Base-by-base conservation (phyloP, 805 yeast genomes). In the Saccharomycopsis lassenensis region DNA sequence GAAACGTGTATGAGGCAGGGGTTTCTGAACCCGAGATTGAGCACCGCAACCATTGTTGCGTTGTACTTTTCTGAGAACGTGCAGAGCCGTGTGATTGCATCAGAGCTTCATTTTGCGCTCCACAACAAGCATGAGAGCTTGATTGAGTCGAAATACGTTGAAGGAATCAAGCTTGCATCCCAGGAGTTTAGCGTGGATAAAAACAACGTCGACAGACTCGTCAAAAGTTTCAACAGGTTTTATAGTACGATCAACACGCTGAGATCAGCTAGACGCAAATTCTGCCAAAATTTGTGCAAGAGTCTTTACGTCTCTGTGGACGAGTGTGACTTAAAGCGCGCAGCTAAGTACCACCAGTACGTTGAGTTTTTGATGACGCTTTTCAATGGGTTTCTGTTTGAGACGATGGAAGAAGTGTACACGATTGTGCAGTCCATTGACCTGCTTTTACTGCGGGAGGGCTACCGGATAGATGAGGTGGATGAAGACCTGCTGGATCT, bases 41-140 rank as follows among this genome's bases (percentile, higher is more conserved):
- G 84, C 48, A 68, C 77, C 4, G 70, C 86, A 0, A 77, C 86
- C 0, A 62, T 82, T 1, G 66, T 83, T 38, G 89, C 89, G 0
- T 57, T 85, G 24, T 75, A 76, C 39, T 62, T 81, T 0, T 72
- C 84, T 0, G 55, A 60, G 1, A 55, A 59, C 12, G 51, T 50
- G 3, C 50, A 54, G 7, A 62, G 80, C 12, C 59, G 67, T 22
- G 52, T 51, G 2, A 55, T 66, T 7, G 84, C 86, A 0, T 39
- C 60, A 1, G 63, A 61, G 1, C 56, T 81, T 37, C 81, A 80
- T 46, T 50, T 51, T 15, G 71, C 65, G 6, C 48, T 84, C 3
- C 72, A 68, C 46, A 77, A 69, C 15, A 78, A 75, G 41, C 74
- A 81, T 49, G 89, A 81, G 50, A 69, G 84, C 2, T 62, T 85